Base-by-base conservation (phyloP, 441 rosid species). In the Populus hybrid region DNA sequence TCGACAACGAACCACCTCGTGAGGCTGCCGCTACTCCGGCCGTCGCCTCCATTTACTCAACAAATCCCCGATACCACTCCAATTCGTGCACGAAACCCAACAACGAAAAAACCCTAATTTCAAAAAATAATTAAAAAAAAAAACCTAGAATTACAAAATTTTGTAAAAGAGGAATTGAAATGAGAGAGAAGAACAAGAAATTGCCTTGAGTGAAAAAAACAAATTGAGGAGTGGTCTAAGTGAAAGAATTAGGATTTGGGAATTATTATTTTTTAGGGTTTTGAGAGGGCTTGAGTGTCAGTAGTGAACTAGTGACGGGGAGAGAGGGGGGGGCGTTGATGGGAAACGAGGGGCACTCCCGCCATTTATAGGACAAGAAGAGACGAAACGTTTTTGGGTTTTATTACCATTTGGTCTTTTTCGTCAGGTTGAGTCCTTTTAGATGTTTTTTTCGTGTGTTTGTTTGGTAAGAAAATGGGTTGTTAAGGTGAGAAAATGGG, bases 21-120 rank as follows among this genome's bases (percentile, higher is more conserved):
- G 92, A 68, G 83, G 90, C 85, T 79, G 93, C 92, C 78, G 83
- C 42, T 66, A 73, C 88, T 79, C 85, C 82, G 68, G 93, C 88
- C 86, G 89, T 76, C 67, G 92, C 90, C 88, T 93, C 99, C 99
- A 93, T 94, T 79, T 9, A 64, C 86, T 61, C 79, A 71, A 81
- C 24, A 80, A 28, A 26, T 67, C 76, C 61, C 80, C 70, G 67
- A 74, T 26, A 77, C 77, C 35, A 70, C 84, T 73, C 79, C 83
- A 81, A 80, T 78, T 77, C 73, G 81, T 57, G 42, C 74, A 9
- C 72, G 24, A 28, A 35, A 9, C 70, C 64, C 7, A 78, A 18
- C 32, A 36, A 46, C 6, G 40, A 65, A 34, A 77, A 80, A 86
- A 84, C 86, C 85, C 86, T 80, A 82, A 77, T 35, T 66, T 74